These are phyloP conservation scores for Termitomyces sp. DNA, from an alignment of 768 basidiomycete species.

Conservation along the genomic window DNA sequence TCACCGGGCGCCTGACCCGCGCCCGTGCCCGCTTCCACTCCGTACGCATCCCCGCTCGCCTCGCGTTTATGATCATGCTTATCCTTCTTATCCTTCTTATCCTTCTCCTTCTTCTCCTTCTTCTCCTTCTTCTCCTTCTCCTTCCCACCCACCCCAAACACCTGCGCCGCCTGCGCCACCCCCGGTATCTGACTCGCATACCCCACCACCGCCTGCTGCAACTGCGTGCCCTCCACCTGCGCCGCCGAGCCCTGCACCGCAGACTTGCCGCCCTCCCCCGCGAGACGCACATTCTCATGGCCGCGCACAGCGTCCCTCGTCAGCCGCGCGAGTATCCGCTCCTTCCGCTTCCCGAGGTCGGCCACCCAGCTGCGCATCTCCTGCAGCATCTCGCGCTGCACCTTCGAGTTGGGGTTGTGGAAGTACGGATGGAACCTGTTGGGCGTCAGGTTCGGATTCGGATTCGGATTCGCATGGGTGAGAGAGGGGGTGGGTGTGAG, in stretches of 20 bases:
- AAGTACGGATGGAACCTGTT: slow-evolving; percentile 82
- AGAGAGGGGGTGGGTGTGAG: not conserved
- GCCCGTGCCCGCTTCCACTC: not conserved
- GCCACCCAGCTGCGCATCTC: slow-evolving; percentile 60
- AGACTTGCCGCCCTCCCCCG: slow-evolving; percentile 44
- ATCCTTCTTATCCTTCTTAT: not conserved
- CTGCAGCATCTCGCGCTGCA: slow-evolving; percentile 75
- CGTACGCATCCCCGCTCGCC: not conserved
- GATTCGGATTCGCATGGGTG: no score
- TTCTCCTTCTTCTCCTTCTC: slow-evolving; percentile 20
- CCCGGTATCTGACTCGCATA: slow-evolving; percentile 45
- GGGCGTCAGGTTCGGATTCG: no score
- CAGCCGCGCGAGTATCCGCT: slow-evolving; percentile 50
- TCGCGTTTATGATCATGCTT: slow-evolving; percentile 11
- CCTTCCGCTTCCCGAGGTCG: slow-evolving; percentile 40
- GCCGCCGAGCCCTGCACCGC: slow-evolving; percentile 45
- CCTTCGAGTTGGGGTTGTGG: slow-evolving; percentile 52
- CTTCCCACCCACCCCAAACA: slow-evolving; percentile 26
- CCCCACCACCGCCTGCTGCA: slow-evolving; percentile 42
- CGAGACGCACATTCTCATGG: slow-evolving; percentile 63
- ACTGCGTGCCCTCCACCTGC: slow-evolving; percentile 38
- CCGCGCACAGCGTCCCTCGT: slow-evolving; percentile 62
- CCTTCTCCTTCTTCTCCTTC: slow-evolving; percentile 13
- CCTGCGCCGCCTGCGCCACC: slow-evolving; percentile 34
- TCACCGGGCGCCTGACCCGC: slow-evolving; percentile 12